Base-by-base conservation (phyloP, 2,329 filamentous ascomycete species). In the Fusarium acutatum region DNA sequence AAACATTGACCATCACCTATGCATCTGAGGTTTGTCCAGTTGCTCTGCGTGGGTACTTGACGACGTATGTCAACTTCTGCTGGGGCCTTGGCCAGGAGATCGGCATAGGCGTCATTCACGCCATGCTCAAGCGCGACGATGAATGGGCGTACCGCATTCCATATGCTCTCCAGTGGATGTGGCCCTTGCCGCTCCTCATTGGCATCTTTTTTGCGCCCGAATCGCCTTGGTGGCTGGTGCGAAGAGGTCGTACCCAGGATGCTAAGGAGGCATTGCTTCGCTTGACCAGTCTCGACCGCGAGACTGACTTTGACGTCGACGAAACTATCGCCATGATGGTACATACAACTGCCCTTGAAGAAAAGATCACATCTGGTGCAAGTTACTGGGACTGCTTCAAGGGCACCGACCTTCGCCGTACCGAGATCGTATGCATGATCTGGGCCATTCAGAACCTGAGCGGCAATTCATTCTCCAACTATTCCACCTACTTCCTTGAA, bases 271-370 rank as follows among this genome's bases (percentile, higher is more conserved):
- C 91, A 4, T 86, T 94, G 26, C 84, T 92, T 54, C 89, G 92
- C 7, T 84, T 94, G 26, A 93, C 92, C 10, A 91, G 87, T 76
- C 76, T 86, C 20, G 84, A 90, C 71, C 85, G 86, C 60, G 91
- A 94, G 68, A 91, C 90, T 2, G 88, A 92, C 68, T 95, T 96
- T 76, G 89, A 97, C 77, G 89, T 93, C 17, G 93, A 97, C 71
- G 94, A 96, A 83, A 96, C 94, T 0, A 87, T 97, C 56, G 91
- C 93, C 77, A 97, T 97, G 94, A 97, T 97, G 93, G 90, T 94
- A 3, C 94, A 97, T 79, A 97, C 94, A 1, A 95, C 93, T 1
- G 92, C 92, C 0, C 85, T 97, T 17, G 95, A 97, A 80, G 88
- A 93, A 79, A 88, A 89, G 81, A 93, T 94, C 60, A 95, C 93